Conservation (phyloP, 331 rosid genomes). For the Saraca asoca region DNA sequence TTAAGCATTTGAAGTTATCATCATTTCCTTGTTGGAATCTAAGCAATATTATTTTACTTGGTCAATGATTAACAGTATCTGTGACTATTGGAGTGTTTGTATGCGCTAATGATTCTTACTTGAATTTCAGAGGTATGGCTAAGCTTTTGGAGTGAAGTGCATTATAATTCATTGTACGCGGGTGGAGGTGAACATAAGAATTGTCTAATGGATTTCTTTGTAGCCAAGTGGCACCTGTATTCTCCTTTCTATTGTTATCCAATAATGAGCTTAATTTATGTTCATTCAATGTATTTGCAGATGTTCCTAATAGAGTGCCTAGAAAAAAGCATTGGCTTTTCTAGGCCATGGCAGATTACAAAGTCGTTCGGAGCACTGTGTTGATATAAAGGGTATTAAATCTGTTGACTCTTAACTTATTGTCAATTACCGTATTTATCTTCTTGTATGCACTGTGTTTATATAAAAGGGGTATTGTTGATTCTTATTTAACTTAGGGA, state of each 20-base stretch:
- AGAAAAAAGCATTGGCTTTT: slow-evolving; percentile 88
- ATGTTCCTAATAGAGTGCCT: slow-evolving; percentile 74
- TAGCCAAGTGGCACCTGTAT: background rate
- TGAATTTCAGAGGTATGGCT: slow-evolving; percentile 76
- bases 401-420: no score
- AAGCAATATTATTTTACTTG: slow-evolving; percentile 18
- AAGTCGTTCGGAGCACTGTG: slow-evolving; percentile 5
- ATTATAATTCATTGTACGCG: slow-evolving; percentile 82
- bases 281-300: slow-evolving; percentile 50
- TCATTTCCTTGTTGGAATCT: slow-evolving; percentile 1
- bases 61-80: slow-evolving; percentile 15
- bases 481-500: no score
- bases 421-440: background rate
- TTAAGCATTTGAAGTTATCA: background rate
- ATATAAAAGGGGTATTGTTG: no score
- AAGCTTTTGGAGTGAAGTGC: slow-evolving; percentile 99
- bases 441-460: background rate
- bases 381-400: background rate
- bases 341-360: slow-evolving; percentile 44
- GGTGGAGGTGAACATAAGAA: slow-evolving; percentile 55
- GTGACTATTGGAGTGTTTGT: background rate
- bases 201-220: background rate
- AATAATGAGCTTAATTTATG: slow-evolving; percentile 25
- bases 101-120: background rate
- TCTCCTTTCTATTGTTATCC: background rate